A percentile compares a stretch with the other conserved stretches of the same genome.
These are phyloP conservation scores for Colletotrichum tabaci DNA, from an alignment of 2,329 filamentous ascomycete genomes.

Conservation along the genomic window DNA sequence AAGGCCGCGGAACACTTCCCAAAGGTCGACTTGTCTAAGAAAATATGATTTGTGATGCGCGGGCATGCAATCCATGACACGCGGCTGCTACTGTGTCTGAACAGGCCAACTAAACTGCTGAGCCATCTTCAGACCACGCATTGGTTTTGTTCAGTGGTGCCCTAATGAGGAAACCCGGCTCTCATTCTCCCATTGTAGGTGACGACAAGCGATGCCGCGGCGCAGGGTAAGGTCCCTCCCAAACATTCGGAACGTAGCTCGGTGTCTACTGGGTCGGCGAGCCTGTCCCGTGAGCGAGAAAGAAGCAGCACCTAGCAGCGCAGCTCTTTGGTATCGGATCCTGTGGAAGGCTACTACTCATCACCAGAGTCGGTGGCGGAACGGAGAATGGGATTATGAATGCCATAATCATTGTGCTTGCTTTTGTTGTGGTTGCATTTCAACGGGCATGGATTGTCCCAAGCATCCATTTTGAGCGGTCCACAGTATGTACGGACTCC, in stretches of 20 bases:
- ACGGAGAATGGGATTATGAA: slow-evolving; percentile 9
- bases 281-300: neutral
- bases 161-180: slow-evolving; percentile 11
- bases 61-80: slow-evolving; percentile 24
- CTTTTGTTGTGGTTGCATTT: slow-evolving; percentile 21
- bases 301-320: neutral
- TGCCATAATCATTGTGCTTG: slow-evolving; percentile 22
- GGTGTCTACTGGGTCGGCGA: neutral
- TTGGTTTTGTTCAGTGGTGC: neutral
- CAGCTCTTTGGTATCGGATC: slow-evolving; percentile 6
- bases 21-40: slow-evolving; percentile 8
- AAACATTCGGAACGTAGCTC: neutral
- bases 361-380: neutral
- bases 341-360: neutral
- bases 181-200: neutral
- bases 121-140: neutral
- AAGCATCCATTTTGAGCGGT: neutral
- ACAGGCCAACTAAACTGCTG: slow-evolving; percentile 2
- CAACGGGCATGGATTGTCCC: slow-evolving; percentile 19
- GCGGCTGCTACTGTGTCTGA: slow-evolving; percentile 12
- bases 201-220: neutral
- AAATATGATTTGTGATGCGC: slow-evolving; percentile 28
- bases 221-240: too few species aligned
- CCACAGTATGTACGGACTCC: neutral
- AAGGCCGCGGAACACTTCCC: slow-evolving; percentile 38